Base-by-base conservation (phyloP, 2,329 filamentous ascomycete species). In the Fusarium sp. region DNA sequence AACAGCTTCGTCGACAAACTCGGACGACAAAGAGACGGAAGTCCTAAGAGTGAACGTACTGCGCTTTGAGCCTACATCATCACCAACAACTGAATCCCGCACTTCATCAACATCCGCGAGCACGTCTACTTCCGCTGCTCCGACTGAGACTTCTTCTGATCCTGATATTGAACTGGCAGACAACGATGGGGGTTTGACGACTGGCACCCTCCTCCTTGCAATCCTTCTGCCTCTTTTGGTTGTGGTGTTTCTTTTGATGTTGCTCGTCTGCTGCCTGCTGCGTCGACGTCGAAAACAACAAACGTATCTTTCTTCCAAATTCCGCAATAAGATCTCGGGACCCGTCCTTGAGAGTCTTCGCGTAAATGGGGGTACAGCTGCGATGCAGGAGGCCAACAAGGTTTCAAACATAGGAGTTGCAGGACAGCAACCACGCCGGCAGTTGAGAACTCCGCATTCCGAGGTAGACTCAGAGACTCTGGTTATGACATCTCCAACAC, bases 171-270 rank as follows among this genome's bases (percentile, higher is more conserved):
- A 65, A 24, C 49, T 68, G 15, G 45, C 59, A 8, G 69, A 72
- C 3, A 52, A 66, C 15, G 53, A 64, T n/a, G 65, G 67, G 12
- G 77, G 73, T 27, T 47, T 80, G 9, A 77, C 69, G 24, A 81
- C 75, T 5, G 74, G 73, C 24, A 75, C 79, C 6, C 79, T 85
- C 24, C 74, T 85, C 8, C 71, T 85, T 16, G 84, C 82, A 2
- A 81, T 83, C 5, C 78, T 86, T 5, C 75, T 86, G 5, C 84
- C 84, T 4, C 68, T 85, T 16, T 66, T 84, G 2, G 73, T 79
- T 22, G 58, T 82, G 13, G 67, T 79, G 0, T 64, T 82, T 7
- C 63, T 80, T 11, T 66, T 80, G 20, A 71, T 80, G 68, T 63
- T 81, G 5, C 64, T 81, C 8, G 64, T 78, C 24, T 82, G 77